Base-by-base conservation (phyloP, 495 filamentous ascomycete genomes). In the Hypoxylon perforatum region DNA sequence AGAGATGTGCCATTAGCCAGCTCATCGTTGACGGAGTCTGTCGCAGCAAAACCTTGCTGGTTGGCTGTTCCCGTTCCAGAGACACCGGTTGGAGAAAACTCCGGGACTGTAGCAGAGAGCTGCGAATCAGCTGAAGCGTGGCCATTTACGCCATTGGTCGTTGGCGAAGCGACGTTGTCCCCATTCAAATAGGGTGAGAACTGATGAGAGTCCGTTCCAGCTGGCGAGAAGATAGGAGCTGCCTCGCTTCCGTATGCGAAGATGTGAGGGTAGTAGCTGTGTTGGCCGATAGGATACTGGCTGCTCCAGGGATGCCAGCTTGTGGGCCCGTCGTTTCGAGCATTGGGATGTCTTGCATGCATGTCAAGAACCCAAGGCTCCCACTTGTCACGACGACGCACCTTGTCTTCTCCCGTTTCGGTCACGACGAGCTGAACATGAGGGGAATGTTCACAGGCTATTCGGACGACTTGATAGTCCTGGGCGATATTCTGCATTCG, bases 321-420 rank as follows among this genome's bases (percentile, higher is more conserved):
- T 23, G 42, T 35, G 1, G 83, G 82, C 9, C 82, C 82, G 28
- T 78, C 71, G 61, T 81, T 74, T 50, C 76, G 79, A 15, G 76
- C 76, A 6, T 61, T 67, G 15, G 78, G 75, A 25, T 77, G 66
- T 57, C 84, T 78, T 53, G 75, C 66, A 4, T 87, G 80, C 22
- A 85, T 81, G 44, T 88, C 78, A 51, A 97, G 76, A 10, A 97
- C 84, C 87, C 92, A 99, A 58, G 88, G 86, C 54, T 90, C 80
- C 92, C 94, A 97, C 5, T 85, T 87, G 7, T 94, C 85, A 23
- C 84, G 84, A 39, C 84, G 84, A n/a, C 95, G 89, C 52, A 99
- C 69, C n/a, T 90, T 82, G 75, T 97, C 91, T 21, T 89, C 76
- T 19, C 89, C 88, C 74, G 97, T 92, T 12, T 86, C 82, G 35